phyloP scores from a whole-genome alignment of 2,329 filamentous ascomycete species.

The Colletotrichum cuscutae region DNA sequence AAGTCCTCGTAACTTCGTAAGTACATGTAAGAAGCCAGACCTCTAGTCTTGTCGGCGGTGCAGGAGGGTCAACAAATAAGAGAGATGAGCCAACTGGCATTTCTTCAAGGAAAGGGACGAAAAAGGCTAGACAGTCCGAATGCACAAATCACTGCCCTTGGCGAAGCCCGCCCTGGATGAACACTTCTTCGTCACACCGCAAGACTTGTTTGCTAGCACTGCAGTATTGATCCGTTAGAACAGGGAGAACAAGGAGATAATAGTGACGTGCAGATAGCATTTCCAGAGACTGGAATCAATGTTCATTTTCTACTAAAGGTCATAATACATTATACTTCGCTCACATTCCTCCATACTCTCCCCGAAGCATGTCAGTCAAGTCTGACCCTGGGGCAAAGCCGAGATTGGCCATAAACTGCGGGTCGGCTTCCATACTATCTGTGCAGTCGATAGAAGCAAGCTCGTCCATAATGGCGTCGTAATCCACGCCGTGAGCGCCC shows the following conservation, averaged over 20 bases:
- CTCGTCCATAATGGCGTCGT: slow-evolving; percentile 63
- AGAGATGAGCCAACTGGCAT: background rate
- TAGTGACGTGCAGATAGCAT: background rate
- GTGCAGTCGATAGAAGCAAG: slow-evolving; percentile 61
- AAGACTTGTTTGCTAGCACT: background rate
- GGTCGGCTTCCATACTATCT: slow-evolving; percentile 63
- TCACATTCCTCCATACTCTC: slow-evolving; percentile 48
- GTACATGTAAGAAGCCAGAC: background rate
- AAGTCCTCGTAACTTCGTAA: background rate
- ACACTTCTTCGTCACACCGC: background rate
- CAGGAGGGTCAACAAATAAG: background rate
- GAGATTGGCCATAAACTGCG: slow-evolving; percentile 74
- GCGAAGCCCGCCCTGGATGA: slow-evolving; percentile 7
- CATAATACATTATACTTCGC: slow-evolving; percentile 27
- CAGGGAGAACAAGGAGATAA: background rate
- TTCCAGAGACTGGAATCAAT: background rate
- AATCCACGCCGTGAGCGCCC: slow-evolving; percentile 49
- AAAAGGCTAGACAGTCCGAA: slow-evolving; percentile 7
- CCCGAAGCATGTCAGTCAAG: slow-evolving; percentile 59
- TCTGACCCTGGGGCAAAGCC: slow-evolving; percentile 72
- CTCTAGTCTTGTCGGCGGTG: background rate
- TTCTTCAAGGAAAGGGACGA: slow-evolving; percentile 2
- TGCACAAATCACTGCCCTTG: background rate
- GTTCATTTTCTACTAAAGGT: slow-evolving; percentile 13
- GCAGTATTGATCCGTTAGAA: background rate